Percentiles rank a stretch among this genome's conserved stretches.
phyloP scores from a whole-genome alignment of 2,329 filamentous ascomycete species.

The Coleophoma eucalyptorum region DNA sequence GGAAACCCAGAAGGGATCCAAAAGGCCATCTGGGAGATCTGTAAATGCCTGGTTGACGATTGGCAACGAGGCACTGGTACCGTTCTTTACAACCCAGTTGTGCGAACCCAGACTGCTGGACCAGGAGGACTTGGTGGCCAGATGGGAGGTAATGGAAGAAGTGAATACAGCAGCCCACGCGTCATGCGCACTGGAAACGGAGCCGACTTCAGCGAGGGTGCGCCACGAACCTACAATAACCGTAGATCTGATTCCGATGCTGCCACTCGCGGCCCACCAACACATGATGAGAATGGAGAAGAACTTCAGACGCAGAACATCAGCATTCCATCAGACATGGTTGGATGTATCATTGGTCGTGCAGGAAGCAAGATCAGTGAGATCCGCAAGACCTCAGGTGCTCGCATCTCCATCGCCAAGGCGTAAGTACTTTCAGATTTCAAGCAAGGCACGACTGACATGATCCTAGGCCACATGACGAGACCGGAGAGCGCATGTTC shows the following conservation, averaged over 20 bases:
- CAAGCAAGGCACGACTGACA: conserved; percentile 13
- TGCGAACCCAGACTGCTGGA: conserved; percentile 70
- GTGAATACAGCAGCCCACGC: conserved; percentile 60
- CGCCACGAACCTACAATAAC: conserved; percentile 63
- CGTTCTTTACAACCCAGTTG: conserved; percentile 94
- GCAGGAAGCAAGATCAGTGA: conserved; percentile 97
- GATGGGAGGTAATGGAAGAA: conserved; percentile 40
- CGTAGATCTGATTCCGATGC: conserved; percentile 83
- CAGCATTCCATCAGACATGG: conserved; percentile 99
- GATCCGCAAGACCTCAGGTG: conserved; percentile 94
- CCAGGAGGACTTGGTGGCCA: conserved; percentile 34
- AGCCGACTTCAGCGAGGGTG: conserved; percentile 89
- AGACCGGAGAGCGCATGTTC: conserved; percentile 98
- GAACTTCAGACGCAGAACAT: conserved; percentile 99
- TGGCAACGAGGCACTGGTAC: conserved; percentile 97
- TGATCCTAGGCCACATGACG: conserved; percentile 76
- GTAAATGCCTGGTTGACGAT: conserved; percentile 96
- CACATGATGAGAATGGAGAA: conserved; percentile 93
- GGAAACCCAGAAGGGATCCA: conserved; percentile 93
- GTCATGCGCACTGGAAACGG: conserved; percentile 96
- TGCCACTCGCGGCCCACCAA: conserved; percentile 74
- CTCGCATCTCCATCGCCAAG: conserved; percentile 97
- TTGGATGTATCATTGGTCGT: conserved; percentile 97
- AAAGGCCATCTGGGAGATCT: conserved; percentile 96
- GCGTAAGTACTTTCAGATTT: conserved; percentile 33